phyloP scores from a whole-genome alignment of 768 basidiomycete species.

The Lactarius pseudohatsudake region DNA sequence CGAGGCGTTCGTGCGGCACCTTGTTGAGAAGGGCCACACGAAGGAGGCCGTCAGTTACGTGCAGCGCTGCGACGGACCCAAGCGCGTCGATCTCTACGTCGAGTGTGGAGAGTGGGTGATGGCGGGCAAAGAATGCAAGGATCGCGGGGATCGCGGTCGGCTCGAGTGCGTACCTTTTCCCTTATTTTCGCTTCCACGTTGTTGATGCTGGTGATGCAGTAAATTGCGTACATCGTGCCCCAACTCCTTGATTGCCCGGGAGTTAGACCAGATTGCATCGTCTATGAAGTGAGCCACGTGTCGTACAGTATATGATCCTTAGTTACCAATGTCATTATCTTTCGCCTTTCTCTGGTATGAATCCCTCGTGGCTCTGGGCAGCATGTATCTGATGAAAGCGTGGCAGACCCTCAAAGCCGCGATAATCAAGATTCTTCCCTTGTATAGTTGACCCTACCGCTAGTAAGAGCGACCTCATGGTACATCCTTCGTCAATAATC shows the following conservation, averaged over 20 bases:
- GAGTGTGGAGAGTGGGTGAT: constrained; percentile 87
- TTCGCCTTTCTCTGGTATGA: neutral
- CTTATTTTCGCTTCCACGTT: constrained; percentile 15
- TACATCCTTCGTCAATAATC: no score
- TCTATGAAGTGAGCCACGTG: constrained; percentile 58
- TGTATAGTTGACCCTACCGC: neutral
- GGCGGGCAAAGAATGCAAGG: constrained; percentile 89
- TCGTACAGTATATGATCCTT: neutral
- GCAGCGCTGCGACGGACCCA: constrained; percentile 77
- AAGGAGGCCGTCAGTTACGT: constrained; percentile 82
- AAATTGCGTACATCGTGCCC: constrained; percentile 72
- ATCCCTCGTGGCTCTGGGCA: neutral
- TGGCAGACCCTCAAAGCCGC: neutral
- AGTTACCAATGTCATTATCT: neutral
- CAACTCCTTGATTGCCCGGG: constrained; percentile 76
- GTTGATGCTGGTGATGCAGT: constrained; percentile 41
- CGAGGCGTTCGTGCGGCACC: constrained; percentile 81
- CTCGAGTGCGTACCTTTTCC: constrained; percentile 63
- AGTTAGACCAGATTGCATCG: constrained; percentile 63
- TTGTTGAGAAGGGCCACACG: constrained; percentile 68
- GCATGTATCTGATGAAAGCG: neutral
- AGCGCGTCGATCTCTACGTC: constrained; percentile 84
- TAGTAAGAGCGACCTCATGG: no score
- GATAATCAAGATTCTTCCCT: neutral
- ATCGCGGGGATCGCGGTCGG: constrained; percentile 78